Base-by-base conservation (phyloP, 805 yeast species). In the Lipomyces starkeyi region DNA sequence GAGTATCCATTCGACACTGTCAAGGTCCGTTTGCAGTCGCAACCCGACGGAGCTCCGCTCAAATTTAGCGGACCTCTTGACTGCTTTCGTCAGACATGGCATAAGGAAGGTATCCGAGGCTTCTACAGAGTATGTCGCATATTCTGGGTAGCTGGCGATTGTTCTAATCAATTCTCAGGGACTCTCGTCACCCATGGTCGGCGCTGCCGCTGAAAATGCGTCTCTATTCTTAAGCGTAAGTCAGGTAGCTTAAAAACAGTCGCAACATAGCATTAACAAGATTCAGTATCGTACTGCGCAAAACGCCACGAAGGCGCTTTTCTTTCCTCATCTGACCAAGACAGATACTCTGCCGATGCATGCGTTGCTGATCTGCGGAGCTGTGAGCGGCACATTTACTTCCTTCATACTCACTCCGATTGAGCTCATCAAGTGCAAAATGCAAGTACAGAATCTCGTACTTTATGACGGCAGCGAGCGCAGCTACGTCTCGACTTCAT, bases 1-100 rank as follows among this genome's bases (percentile, higher is more conserved):
- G 98, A 93, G 78, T 93, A 88, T 74, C 98, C 98, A 0, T 92
- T 93, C 73, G 98, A 93, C 75, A 94, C 98, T 0, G 84, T 93
- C 58, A 93, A 93, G 78, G 98, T 93, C 2, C 83, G 97, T 66
- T 82, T 94, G 37, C 94, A 90, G 75, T 86, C 92, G 0, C 95
- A 91, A 40, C 89, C 93, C 7, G 80, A 87, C 37, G 76, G 80
- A 3, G 68, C 73, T 7, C 84, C 85, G 0, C 78, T 85, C 11
- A 76, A 78, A 47, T 88, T 85, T 74, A 78, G 78, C 0, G 87
- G 91, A 0, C 89, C 97, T 0, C 68, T 83, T 68, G 88, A 88
- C 69, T 89, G 95, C 76, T 86, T 93, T 56, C 74, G 73, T 55
- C 80, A 85, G 69, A 91, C 96, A 0, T 84, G 86, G 67, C 70